phyloP scores from a whole-genome alignment of 495 filamentous ascomycete species.

The Trichocladium uniseriatum region DNA sequence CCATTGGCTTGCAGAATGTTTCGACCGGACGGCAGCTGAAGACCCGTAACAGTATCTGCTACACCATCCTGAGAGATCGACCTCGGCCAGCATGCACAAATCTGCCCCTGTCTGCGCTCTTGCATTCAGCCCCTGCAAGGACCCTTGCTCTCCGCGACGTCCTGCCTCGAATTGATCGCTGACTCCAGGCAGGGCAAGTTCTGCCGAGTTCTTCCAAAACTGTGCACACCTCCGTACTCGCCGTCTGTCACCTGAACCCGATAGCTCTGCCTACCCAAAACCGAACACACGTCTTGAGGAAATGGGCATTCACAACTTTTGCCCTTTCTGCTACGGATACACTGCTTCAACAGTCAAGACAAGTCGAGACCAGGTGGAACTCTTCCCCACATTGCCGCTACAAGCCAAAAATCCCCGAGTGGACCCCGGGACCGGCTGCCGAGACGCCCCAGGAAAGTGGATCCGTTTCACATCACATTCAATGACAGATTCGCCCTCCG shows the following conservation, averaged over 20 bases:
- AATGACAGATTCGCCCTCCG: constrained; percentile 8
- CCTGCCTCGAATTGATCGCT: not conserved
- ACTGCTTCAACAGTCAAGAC: no score
- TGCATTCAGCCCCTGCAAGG: not conserved
- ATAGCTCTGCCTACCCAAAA: no score
- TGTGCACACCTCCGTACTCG: not conserved
- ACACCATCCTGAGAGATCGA: constrained; percentile 16
- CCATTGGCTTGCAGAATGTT: constrained; percentile 13
- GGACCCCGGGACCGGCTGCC: constrained; percentile 3
- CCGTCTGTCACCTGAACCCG: no score
- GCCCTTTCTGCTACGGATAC: no score
- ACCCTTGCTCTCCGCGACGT: not conserved
- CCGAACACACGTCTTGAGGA: no score
- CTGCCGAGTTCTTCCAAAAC: not conserved
- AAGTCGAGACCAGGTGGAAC: no score
- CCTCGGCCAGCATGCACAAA: no score
- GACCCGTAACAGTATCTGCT: constrained; percentile 10
- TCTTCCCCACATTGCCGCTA: no score
- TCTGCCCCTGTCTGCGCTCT: no score
- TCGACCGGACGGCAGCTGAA: constrained; percentile 15
- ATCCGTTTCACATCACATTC: constrained; percentile 14
- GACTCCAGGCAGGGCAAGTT: not conserved
- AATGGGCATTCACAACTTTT: no score
- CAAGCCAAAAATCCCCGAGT: constrained; percentile 9
- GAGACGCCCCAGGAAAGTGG: constrained; percentile 10